Evolutionary conservation across 169 alveolate species (phyloP).

Genomic region (Plasmodium chabaudi): DNA sequence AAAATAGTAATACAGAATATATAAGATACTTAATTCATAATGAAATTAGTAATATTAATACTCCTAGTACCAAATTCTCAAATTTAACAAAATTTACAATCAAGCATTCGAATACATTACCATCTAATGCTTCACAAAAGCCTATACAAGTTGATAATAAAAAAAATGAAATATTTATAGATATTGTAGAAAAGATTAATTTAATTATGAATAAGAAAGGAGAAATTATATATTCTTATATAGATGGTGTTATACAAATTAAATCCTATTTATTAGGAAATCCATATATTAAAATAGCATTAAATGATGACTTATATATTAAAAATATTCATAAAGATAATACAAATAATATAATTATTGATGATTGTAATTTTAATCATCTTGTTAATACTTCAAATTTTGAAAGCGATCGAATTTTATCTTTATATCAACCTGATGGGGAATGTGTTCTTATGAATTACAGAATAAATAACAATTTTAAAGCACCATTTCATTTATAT

Average conservation of each 20-base stretch:
- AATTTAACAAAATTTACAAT: conserved; percentile 35
- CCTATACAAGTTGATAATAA: conserved; percentile 80
- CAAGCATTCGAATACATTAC: conserved; percentile 81
- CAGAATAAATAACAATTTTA: conserved; percentile 85
- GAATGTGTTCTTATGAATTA: conserved; percentile 96
- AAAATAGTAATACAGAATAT: conserved; percentile 94
- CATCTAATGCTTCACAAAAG: conserved; percentile 87
- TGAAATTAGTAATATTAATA: conserved; percentile 19
- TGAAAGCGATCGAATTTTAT: conserved; percentile 85
- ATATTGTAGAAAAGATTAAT: conserved; percentile 81
- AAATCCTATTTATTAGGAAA: conserved; percentile 91
- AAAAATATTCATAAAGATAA: conserved; percentile 56
- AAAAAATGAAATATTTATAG: conserved; percentile 80
- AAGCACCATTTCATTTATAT: conserved; percentile 86
- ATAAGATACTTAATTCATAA: conserved; percentile 89
- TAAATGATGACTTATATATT: conserved; percentile 88
- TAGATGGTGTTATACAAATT: conserved; percentile 95
- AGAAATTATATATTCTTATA: conserved; percentile 89
- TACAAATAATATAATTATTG: conserved; percentile 77
- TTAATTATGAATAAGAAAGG: conserved; percentile 92
- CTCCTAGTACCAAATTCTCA: neutral
- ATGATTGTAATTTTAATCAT: conserved; percentile 93
- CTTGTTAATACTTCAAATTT: conserved; percentile 91
- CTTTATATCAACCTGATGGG: conserved; percentile 97
- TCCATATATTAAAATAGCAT: conserved; percentile 91